These are phyloP conservation scores for Pseudofabraea citricarpa DNA, from an alignment of 2,329 filamentous ascomycete genomes.

Conservation along the genomic window DNA sequence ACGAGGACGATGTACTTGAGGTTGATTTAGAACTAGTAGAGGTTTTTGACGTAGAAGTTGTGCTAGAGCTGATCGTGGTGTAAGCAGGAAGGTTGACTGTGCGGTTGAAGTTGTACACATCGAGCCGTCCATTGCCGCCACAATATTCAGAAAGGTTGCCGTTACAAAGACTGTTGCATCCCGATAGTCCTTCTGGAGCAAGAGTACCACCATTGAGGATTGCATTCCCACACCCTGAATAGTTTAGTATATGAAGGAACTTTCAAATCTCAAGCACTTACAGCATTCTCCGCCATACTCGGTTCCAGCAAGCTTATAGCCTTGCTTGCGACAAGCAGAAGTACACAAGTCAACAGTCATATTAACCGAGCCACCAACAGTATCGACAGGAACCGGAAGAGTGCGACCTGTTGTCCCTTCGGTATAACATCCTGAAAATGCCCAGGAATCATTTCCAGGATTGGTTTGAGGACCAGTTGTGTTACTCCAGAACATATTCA, in stretches of 20 bases:
- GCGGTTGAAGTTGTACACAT: conserved; percentile 13
- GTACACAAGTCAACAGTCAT: conserved; percentile 14
- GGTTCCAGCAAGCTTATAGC: conserved; percentile 36
- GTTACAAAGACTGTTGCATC: conserved; percentile 24
- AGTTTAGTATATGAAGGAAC: neutral
- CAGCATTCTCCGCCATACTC: conserved; percentile 41
- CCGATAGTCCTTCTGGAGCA: conserved; percentile 15
- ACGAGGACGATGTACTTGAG: neutral
- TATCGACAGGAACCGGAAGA: conserved; percentile 5
- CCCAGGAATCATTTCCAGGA: conserved; percentile 8
- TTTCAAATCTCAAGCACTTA: conserved; percentile 2
- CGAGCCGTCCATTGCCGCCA: conserved; percentile 16
- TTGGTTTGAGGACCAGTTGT: conserved; percentile 10
- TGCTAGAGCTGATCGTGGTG: too few relatives aligned
- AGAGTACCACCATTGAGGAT: conserved; percentile 11
- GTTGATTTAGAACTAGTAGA: neutral
- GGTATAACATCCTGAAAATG: conserved; percentile 13
- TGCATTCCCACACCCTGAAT: conserved; percentile 12
- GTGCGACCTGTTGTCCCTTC: conserved; percentile 12
- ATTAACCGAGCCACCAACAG: conserved; percentile 9
- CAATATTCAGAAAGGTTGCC: conserved; percentile 23
- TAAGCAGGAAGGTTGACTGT: conserved; percentile 9
- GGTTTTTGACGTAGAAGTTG: conserved; percentile 2
- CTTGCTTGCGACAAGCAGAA: conserved; percentile 7
- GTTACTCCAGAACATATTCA: conserved; percentile 19